Conservation (phyloP, 768 basidiomycete genomes). For the Rhodotorula kratochvilovae region DNA sequence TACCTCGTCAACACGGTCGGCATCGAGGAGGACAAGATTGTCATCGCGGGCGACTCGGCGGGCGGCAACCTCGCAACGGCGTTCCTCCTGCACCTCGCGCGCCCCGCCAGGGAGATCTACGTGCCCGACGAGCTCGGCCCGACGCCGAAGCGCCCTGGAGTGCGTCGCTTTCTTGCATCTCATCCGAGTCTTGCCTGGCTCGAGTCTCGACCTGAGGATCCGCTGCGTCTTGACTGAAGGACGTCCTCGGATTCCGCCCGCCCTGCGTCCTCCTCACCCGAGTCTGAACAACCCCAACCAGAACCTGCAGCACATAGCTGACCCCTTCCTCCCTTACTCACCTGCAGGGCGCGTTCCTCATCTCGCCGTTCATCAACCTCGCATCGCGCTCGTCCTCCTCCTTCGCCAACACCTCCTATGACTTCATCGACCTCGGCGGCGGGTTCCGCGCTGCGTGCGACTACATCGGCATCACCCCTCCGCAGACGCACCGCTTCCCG, state of each 20-base stretch:
- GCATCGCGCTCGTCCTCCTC: not conserved
- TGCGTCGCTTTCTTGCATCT: not conserved
- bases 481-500: constrained; percentile 13
- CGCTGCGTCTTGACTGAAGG: too few relatives aligned
- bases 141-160: constrained; percentile 20
- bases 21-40: constrained; percentile 60
- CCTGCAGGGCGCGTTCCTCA: constrained; percentile 25
- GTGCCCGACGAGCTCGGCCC: constrained; percentile 17
- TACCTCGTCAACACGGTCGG: constrained; percentile 60
- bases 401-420: constrained; percentile 7
- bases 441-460: constrained; percentile 14
- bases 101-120: constrained; percentile 22
- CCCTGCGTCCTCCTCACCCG: too few relatives aligned
- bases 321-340: not conserved
- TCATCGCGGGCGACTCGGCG: constrained; percentile 69
- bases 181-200: too few relatives aligned
- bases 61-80: constrained; percentile 63
- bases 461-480: constrained; percentile 25
- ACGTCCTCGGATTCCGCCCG: too few relatives aligned
- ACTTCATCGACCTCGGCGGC: constrained; percentile 3
- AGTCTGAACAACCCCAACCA: too few relatives aligned
- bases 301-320: too few relatives aligned
- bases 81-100: constrained; percentile 46
- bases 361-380: constrained; percentile 30
- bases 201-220: too few relatives aligned